Conservation (phyloP, 176 grass and related monocot genomes). For the Triticum turgidum region DNA sequence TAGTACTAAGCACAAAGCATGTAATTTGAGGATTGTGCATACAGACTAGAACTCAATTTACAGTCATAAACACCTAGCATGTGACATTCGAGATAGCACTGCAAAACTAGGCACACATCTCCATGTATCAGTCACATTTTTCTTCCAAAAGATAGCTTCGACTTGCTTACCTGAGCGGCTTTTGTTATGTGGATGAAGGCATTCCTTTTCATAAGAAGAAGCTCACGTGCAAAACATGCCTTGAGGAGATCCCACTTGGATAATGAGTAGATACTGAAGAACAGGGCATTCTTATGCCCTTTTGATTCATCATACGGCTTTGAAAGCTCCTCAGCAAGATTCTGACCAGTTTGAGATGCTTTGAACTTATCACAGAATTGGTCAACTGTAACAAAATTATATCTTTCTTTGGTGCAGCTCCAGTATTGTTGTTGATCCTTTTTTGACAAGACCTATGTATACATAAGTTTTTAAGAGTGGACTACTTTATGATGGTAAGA, state of each 20-base stretch:
- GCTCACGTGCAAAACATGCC: constrained; percentile 62
- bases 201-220: constrained; percentile 76
- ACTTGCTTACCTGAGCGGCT: constrained; percentile 36
- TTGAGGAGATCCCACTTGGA: constrained; percentile 71
- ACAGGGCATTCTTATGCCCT: constrained; percentile 49
- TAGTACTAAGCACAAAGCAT: no score
- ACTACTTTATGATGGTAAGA: background rate
- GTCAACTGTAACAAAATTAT: constrained; percentile 58
- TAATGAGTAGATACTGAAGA: constrained; percentile 59
- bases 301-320: constrained; percentile 45
- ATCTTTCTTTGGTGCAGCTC: constrained; percentile 27
- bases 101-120: background rate
- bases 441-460: constrained; percentile 62
- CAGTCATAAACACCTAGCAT: background rate
- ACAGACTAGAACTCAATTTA: background rate
- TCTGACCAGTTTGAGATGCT: constrained; percentile 42
- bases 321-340: constrained; percentile 42
- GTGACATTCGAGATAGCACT: background rate
- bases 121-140: background rate
- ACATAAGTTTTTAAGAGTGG: background rate
- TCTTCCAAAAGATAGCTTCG: background rate
- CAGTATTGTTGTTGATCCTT: constrained; percentile 85
- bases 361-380: constrained; percentile 55
- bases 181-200: constrained; percentile 66
- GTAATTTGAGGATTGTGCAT: background rate